Evolutionary conservation across 2,329 filamentous ascomycete species (phyloP), one percentile per base, ranked within the genome.

Genomic region (Cephalotrichum gorgonifer): DNA sequence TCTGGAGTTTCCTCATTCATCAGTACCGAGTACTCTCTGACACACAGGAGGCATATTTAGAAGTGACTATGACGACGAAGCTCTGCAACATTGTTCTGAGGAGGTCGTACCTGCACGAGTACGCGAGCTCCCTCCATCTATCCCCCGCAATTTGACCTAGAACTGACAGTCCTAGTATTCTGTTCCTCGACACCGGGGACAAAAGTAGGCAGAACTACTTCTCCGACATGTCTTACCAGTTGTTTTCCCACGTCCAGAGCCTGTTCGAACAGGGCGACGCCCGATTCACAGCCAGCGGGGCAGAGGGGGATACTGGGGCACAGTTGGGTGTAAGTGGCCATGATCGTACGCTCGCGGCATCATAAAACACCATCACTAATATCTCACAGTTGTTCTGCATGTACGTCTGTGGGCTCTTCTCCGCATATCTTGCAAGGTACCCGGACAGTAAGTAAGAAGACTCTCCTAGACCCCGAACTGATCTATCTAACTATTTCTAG

Each of bases 61-160:
- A 72, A 39, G 69, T 78, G 5, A 77, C 75, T 4, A 77, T 77
- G 64, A 71, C 75, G 48, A 69, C 73, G 2, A 69, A 75, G 3
- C 67, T 79, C 5, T 78, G 75, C 57, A 76, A 79, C 50, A 78
- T 79, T 48, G 70, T 79, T 14, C 60, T 78, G 22, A 69, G 76
- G 17, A 73, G 74, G 48, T 69, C 73, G n/a, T 78, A 78, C 55
- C 56, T 78, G 41, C 62, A 67, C 43, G 70, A 76, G 74, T 77
- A 61, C 26, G 41, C 17, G 22, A 8, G 22, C 23, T 15, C 12
- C 41, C n/a, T n/a, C n/a, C n/a, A n/a, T n/a, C n/a, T n/a, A n/a
- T 39, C 3, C 17, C 7, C 35, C 3, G n/a, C 4, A 3, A 11
- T 9, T 22, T 6, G 7, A 20, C 2, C 35, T 20, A 20, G n/a